Evolutionary conservation across 192 early-diverging fungal genomes (phyloP).

Genomic region (Backusella tuberculispora): DNA sequence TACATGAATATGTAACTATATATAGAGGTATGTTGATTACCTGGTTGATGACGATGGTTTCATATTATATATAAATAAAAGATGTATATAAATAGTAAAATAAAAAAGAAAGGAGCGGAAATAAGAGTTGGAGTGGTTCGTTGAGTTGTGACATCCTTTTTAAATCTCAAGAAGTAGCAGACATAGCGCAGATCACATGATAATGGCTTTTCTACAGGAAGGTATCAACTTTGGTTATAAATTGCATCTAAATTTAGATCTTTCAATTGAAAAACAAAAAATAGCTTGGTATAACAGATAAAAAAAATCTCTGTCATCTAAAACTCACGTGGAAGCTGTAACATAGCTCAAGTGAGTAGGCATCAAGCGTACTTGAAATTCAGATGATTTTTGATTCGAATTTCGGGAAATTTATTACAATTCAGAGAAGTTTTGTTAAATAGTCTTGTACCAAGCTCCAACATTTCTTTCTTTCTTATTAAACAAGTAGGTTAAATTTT

Average conservation of each 20-base stretch:
- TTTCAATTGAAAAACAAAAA: background rate
- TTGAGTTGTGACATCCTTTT: constrained; percentile 6
- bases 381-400: background rate
- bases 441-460: no score
- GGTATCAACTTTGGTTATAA: background rate
- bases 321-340: constrained; percentile 5
- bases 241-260: constrained; percentile 8
- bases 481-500: background rate
- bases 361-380: background rate
- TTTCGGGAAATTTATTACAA: background rate
- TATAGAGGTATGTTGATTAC: constrained; percentile 4
- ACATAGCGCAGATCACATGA: constrained; percentile 15
- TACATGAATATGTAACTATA: constrained; percentile 12
- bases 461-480: background rate
- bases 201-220: background rate
- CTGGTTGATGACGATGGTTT: constrained; percentile 6
- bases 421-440: no score
- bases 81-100: background rate
- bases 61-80: constrained; percentile 2
- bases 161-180: background rate
- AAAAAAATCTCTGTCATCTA: background rate
- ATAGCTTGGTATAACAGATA: background rate
- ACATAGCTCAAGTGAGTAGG: background rate
- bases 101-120: constrained; percentile 7
- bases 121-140: background rate